A percentile compares a stretch with the other conserved stretches of the same genome.
Conservation (phyloP, 495 filamentous ascomycete species). For the Penicillium alfredii region DNA sequence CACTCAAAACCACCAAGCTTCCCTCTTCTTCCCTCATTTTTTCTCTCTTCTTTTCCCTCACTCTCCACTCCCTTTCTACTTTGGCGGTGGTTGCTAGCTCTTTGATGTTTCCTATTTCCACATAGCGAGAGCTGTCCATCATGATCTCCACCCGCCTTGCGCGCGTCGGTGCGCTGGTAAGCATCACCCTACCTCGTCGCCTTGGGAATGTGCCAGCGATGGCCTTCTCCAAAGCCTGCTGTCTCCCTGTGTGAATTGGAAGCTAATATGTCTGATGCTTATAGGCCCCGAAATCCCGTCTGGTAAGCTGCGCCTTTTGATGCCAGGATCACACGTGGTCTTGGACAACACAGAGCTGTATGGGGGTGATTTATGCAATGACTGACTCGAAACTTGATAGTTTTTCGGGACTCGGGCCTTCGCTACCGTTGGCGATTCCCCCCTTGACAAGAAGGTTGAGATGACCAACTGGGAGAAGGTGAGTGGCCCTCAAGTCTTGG, state of each 20-base stretch:
- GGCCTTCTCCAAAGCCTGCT: no score
- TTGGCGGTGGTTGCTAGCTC: slow-evolving; percentile 39
- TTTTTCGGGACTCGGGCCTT: slow-evolving; percentile 48
- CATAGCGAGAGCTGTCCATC: slow-evolving; percentile 35
- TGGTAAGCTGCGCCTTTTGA: slow-evolving; percentile 45
- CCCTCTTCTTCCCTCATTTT: slow-evolving; percentile 39
- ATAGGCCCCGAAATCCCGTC: slow-evolving; percentile 46
- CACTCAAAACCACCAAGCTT: slow-evolving; percentile 41
- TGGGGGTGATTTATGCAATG: no score
- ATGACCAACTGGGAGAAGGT: slow-evolving; percentile 74
- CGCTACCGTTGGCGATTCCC: slow-evolving; percentile 57
- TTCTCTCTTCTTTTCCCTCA: slow-evolving; percentile 34
- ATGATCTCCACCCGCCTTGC: slow-evolving; percentile 53
- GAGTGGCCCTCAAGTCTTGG: slow-evolving; percentile 17
- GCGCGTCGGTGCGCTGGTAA: slow-evolving; percentile 54
- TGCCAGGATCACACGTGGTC: slow-evolving; percentile 6
- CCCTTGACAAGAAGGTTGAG: slow-evolving; percentile 72
- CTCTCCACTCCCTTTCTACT: slow-evolving; percentile 21
- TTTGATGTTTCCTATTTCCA: slow-evolving; percentile 34
- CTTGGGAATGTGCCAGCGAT: no score
- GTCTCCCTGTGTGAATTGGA: no score
- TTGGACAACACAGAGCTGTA: no score
- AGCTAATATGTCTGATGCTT: no score
- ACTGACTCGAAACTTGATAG: slow-evolving; percentile 35
- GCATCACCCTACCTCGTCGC: slow-evolving; percentile 19